Evolutionary conservation across 192 early-diverging fungal genomes (phyloP), one percentile per base, ranked within the genome.

Genomic region (Gigaspora rosea): DNA sequence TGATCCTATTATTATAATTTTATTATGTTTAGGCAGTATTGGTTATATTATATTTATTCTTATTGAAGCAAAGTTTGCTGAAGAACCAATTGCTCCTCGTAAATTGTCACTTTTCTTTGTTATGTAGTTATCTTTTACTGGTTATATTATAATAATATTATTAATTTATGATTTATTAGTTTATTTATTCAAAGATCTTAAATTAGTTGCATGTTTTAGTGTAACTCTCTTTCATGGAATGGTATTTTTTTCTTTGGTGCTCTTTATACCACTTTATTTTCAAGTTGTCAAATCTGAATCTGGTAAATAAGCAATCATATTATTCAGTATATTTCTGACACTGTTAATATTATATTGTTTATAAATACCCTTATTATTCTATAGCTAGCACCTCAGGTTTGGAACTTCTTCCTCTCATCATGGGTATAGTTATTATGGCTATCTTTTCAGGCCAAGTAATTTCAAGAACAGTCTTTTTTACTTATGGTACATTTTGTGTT

Each of bases 211-310:
- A 22, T 79, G 85, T 51, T 85, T 85, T 79, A 18, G 71, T 11
- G 75, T 82, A 18, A 74, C 76, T 35, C 82, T 86, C 20, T 82
- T 80, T 18, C 73, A 84, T 18, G 85, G 82, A 18, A 82, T 86
- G 78, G 73, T 78, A 22, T 84, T 87, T 80, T 85, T 87, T 63
- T 79, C 80, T 36, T 77, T 82, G 56, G 83, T 90, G n/a, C 94
- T 87, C 80, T 97, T 92, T 84, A 78, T 92, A 36, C 86, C 90
- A 1, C 16, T 91, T 32, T 95, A 87, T 79, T 95, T 93, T 79
- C 89, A 93, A 68, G 80, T 94, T 56, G 92, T 93, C 9, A 79
- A 84, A 68, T 88, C 88, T 72, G 79, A 86, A 33, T 79, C 89
- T 16, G 66, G 66, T 68, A 68, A 2, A 10, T 15, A 27, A 1